These are phyloP conservation scores for Neurospora tetrasperma DNA, from an alignment of 495 filamentous ascomycete species.

Conservation along the genomic window DNA sequence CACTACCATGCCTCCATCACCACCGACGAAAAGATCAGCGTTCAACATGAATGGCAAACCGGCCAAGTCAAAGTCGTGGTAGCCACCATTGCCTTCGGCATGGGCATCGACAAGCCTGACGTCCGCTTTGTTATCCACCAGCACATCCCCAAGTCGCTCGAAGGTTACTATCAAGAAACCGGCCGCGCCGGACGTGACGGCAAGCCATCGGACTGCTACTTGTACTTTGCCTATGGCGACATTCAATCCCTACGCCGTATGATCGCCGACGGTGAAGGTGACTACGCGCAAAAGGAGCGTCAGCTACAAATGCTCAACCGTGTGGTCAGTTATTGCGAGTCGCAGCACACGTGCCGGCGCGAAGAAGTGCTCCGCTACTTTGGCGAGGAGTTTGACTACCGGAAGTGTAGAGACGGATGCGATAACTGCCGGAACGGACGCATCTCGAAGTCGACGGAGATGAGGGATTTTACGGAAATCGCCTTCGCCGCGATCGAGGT, in stretches of 20 bases:
- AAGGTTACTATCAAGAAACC: conserved; percentile 97
- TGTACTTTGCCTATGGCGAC: conserved; percentile 78
- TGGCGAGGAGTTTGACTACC: conserved; percentile 63
- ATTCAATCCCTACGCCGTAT: conserved; percentile 50
- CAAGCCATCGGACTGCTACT: conserved; percentile 73
- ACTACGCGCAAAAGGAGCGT: conserved; percentile 63
- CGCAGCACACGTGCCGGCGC: conserved; percentile 72
- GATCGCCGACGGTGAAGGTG: conserved; percentile 70
- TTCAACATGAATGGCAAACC: conserved; percentile 75
- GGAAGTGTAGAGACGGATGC: conserved; percentile 63
- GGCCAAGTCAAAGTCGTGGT: conserved; percentile 80
- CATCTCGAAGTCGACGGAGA: conserved; percentile 45
- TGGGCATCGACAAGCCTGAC: conserved; percentile 97
- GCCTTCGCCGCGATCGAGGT: conserved; percentile 58
- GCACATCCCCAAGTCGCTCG: conserved; percentile 84
- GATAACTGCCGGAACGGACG: conserved; percentile 72
- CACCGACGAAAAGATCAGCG: conserved; percentile 46
- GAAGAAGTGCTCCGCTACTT: conserved; percentile 89
- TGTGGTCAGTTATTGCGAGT: conserved; percentile 81
- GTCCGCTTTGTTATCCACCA: conserved; percentile 94
- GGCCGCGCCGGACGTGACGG: conserved; percentile 91
- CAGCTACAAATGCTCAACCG: conserved; percentile 75
- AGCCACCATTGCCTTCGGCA: conserved; percentile 97
- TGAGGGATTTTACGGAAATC: conserved; percentile 63
- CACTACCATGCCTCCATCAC: conserved; percentile 82